Base-by-base conservation (phyloP, 2,329 filamentous ascomycete genomes). In the Escovopsis weberi region DNA sequence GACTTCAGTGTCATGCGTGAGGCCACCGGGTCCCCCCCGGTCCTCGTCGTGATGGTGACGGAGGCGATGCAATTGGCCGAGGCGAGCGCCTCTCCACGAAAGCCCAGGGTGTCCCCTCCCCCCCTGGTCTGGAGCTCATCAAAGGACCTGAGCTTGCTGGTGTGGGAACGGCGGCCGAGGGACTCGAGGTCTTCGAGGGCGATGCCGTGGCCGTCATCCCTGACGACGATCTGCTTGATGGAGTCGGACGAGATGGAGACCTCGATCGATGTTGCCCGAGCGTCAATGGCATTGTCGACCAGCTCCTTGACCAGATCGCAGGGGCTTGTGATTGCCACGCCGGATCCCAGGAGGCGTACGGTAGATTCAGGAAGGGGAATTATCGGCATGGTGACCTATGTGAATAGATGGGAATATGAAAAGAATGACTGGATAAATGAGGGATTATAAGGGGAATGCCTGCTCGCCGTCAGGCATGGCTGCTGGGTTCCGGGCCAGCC, bases 171-270 rank as follows among this genome's bases (percentile, higher is more conserved):
- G 42, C 70, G 70, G n/a, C 80, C 82, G 2, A 85, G 65, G 5
- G 68, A 56, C 12, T 70, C 60, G 33, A 78, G 75, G 54, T 87
- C 82, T 26, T 72, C 68, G 1, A 67, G 57, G 12, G 66, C 63
- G 46, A 89, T 84, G 11, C 84, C 83, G 44, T 70, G 65, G n/a
- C 84, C 83, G 59, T 87, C 84, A 56, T 85, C 81, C 37, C 74
- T 71, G 39, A 87, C 75, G 51, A 82, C 74, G 33, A 89, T 72
- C 42, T 69, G 72, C 57, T 83, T 78, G 41, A 87, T 57, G 0
- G 79, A 80, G 53, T 87, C 79, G 36, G 68, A 52, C 4, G 80
- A 73, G 12, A 86, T 65, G 26, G 74, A 62, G 23, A 88, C 63
- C 41, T 82, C 74, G 44, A 89, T 65, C 2, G 69, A 70, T 2